Base-by-base conservation (phyloP, 139 green algal species). In the Picochlorum sp. region DNA sequence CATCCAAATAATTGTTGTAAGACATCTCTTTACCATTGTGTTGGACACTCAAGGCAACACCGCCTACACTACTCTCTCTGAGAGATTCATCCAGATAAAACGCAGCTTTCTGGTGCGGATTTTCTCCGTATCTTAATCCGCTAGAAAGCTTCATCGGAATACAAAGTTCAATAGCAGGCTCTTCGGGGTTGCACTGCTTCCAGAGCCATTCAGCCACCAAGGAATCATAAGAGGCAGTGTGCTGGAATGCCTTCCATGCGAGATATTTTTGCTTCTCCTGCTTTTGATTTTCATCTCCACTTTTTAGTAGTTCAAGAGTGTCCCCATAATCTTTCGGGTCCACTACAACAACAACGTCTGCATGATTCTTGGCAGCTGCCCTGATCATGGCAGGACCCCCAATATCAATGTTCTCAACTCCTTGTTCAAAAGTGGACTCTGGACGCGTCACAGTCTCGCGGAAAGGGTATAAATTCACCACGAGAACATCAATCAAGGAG, bases 1-100 rank as follows among this genome's bases (percentile, higher is more conserved):
- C 85, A 60, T 99, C 93, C 59, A 99, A 68, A 70, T 97, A 99
- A 80, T 99, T 99, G 81, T 99, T 99, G 84, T 98, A 99, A 0
- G 62, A 85, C 93, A 99, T 97, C 75, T 95, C 87, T 78, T 98
- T 99, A 74, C 93, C 89, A 52, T 96, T 83, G 73, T 98, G 93
- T 79, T 94, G 84, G 14, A 87, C 59, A 13, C 78, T 72, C 33
- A 74, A 84, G 44, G 79, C 93, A 36, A 99, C 81, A 35, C 93
- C 93, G 7, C 88, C 88, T 35, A 62, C 54, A 33, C 52, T 67
- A 24, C 57, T 36, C 72, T 97, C 93, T 8, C 65, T 73, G 40
- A 99, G 81, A 13, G 80, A 92, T 3, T 67, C 30, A 68, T 99
- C 93, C 2, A 62, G 73, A 78, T 99, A 99, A 67, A 97, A 96